Evolutionary conservation across 2,329 filamentous ascomycete genomes (phyloP).

Genomic region (Corinectria fuckeliana): DNA sequence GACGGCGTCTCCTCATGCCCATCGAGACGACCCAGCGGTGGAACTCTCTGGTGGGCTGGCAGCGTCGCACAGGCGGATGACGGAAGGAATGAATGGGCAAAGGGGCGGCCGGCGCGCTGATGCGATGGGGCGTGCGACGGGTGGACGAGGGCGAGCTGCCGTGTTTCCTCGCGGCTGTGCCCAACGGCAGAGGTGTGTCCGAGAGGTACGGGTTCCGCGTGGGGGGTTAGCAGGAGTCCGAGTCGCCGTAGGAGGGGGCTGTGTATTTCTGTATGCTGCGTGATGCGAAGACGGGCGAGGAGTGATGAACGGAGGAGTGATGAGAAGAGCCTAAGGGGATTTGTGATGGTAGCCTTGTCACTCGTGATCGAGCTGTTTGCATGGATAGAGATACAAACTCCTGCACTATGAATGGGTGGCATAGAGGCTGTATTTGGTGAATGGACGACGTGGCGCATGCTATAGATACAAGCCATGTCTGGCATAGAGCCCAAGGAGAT

Average conservation of each 20-base stretch:
- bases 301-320: too few species aligned
- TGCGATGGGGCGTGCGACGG: slow-evolving; percentile 55
- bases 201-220: slow-evolving; percentile 54
- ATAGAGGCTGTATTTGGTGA: background rate
- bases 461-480: background rate
- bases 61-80: slow-evolving; percentile 44
- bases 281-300: slow-evolving; percentile 23
- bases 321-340: background rate
- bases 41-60: slow-evolving; percentile 50
- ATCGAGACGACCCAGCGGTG: slow-evolving; percentile 39
- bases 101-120: slow-evolving; percentile 51
- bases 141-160: slow-evolving; percentile 52
- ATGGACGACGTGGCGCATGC: background rate
- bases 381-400: too few species aligned
- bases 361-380: background rate
- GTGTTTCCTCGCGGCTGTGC: slow-evolving; percentile 59
- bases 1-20: slow-evolving; percentile 35
- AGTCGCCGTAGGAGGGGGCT: slow-evolving; percentile 41
- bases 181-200: slow-evolving; percentile 55
- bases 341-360: background rate
- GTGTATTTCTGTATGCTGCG: slow-evolving; percentile 47
- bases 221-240: slow-evolving; percentile 45
- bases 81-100: slow-evolving; percentile 53
- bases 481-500: background rate
- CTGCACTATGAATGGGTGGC: background rate